Conservation (phyloP, 2,329 filamentous ascomycete genomes). For the Aphanoascus verrucosus region DNA sequence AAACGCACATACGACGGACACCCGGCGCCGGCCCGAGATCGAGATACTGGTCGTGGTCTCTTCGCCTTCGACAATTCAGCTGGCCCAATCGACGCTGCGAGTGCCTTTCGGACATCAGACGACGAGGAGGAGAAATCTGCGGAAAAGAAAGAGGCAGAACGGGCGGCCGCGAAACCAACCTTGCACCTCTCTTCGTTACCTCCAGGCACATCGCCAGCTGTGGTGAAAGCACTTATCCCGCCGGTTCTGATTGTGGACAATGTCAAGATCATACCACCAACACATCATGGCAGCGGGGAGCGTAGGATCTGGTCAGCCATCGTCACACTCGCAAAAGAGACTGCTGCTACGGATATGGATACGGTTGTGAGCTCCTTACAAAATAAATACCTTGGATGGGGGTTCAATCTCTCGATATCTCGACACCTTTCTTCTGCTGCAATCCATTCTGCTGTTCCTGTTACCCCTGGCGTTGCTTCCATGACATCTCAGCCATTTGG, state of each 20-base stretch:
- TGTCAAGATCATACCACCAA: conserved; percentile 57
- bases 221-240: conserved; percentile 41
- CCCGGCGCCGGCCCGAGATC: conserved; percentile 29
- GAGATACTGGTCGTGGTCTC: conserved; percentile 29
- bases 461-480: conserved; percentile 38
- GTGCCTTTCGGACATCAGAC: conserved; percentile 34
- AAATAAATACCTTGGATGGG: conserved; percentile 74
- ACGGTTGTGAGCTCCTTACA: conserved; percentile 65
- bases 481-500: conserved; percentile 59
- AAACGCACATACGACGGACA: conserved; percentile 38
- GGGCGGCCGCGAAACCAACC: conserved; percentile 44
- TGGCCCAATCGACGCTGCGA: conserved; percentile 25
- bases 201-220: conserved; percentile 41
- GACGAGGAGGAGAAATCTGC: conserved; percentile 36
- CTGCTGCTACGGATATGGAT: conserved; percentile 73
- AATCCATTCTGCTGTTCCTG: conserved; percentile 45
- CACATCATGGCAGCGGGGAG: conserved; percentile 40
- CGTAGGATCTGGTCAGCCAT: conserved; percentile 66
- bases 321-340: conserved; percentile 69
- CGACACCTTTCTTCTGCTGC: conserved; percentile 70
- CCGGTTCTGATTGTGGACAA: conserved; percentile 56
- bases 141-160: conserved; percentile 36
- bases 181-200: conserved; percentile 46
- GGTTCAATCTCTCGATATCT: conserved; percentile 69
- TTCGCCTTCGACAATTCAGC: conserved; percentile 33